A percentile compares a stretch with the other conserved stretches of the same genome.
phyloP scores from a whole-genome alignment of 129 eudicot species.

The Solidago caesia region DNA sequence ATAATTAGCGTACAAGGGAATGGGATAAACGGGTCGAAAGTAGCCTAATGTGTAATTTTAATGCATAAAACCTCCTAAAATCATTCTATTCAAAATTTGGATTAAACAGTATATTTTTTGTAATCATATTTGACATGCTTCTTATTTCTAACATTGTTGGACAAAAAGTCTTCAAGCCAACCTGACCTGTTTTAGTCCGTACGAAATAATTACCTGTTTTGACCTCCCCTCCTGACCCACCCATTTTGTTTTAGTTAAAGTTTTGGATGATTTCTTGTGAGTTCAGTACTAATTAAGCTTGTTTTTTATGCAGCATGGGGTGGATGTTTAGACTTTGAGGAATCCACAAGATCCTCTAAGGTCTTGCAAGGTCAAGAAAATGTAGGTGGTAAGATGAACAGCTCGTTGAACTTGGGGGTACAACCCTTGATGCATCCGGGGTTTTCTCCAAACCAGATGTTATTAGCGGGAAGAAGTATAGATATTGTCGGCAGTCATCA shows the following conservation, averaged over 20 bases:
- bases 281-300: conserved; percentile 4
- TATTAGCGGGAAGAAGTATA: conserved; percentile 36
- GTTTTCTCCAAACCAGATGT: conserved; percentile 35
- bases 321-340: conserved; percentile 85
- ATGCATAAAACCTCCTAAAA: background rate
- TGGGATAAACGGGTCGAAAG: background rate
- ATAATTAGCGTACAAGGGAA: background rate
- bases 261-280: conserved; percentile 17
- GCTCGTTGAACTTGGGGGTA: conserved; percentile 47
- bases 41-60: background rate
- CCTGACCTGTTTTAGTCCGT: background rate
- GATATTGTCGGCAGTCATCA: conserved; percentile 35
- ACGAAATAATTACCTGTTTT: background rate
- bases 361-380: conserved; percentile 99
- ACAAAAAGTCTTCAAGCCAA: background rate
- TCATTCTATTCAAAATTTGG: background rate
- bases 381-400: conserved; percentile 57
- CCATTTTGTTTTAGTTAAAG: background rate
- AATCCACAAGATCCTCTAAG: conserved; percentile 86
- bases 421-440: conserved; percentile 44
- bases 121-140: background rate
- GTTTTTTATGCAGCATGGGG: conserved; percentile 48
- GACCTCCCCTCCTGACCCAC: background rate
- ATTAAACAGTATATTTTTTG: background rate
- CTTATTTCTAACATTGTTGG: background rate